Evolutionary conservation across 139 green algal species (phyloP).

Genomic region (Gonium pectorale): DNA sequence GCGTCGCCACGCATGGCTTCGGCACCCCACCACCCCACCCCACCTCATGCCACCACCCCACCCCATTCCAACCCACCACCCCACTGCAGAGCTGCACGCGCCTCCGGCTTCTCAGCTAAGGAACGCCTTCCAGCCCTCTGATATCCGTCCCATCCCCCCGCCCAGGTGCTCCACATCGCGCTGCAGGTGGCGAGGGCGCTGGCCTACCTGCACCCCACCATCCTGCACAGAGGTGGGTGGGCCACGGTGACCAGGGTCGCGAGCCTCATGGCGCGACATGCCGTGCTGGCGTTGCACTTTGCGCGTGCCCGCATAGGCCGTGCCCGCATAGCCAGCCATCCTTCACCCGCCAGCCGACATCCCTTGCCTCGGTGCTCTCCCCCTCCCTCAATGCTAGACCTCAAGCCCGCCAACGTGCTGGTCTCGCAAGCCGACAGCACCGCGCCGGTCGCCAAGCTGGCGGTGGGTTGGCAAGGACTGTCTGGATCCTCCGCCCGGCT

Average conservation of each 20-base stretch:
- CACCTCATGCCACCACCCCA: too few species aligned
- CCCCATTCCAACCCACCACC: too few species aligned
- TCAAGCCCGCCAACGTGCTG: conserved; percentile 11
- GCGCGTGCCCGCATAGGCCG: neutral
- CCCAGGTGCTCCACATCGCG: neutral
- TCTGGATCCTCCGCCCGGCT: neutral
- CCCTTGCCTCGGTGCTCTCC: too few species aligned
- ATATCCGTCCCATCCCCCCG: too few species aligned
- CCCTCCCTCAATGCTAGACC: too few species aligned
- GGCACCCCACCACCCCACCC: too few species aligned
- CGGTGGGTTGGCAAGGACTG: neutral
- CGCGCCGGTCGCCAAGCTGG: neutral
- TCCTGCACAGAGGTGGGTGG: neutral
- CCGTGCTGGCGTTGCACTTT: neutral
- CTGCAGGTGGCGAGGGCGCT: neutral
- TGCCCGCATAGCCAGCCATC: neutral
- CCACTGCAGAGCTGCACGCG: too few species aligned
- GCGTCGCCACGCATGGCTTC: too few species aligned
- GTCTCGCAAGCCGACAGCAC: neutral
- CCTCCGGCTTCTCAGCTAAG: too few species aligned
- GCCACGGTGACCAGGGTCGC: neutral
- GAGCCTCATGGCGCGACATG: neutral
- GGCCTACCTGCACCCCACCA: neutral
- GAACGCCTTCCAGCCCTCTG: too few species aligned
- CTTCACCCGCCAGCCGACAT: neutral